Evolutionary conservation across 2,329 filamentous ascomycete genomes (phyloP).

Genomic region (Colletotrichum melonis): DNA sequence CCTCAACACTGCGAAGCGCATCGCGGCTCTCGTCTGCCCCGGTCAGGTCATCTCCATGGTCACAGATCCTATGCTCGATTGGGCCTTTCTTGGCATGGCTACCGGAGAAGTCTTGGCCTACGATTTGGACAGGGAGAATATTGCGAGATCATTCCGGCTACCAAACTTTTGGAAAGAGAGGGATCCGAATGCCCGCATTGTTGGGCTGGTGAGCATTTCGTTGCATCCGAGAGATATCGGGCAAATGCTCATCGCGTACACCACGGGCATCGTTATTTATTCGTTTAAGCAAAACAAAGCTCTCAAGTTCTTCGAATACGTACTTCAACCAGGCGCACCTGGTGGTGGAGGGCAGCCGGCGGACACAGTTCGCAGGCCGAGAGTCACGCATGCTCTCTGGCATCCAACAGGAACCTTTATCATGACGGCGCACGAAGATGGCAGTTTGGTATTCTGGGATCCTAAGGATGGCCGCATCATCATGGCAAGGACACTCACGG

Average conservation of each 20-base stretch:
- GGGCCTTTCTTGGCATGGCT: conserved; percentile 86
- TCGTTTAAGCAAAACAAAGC: conserved; percentile 93
- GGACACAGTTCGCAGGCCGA: conserved; percentile 75
- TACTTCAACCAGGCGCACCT: conserved; percentile 82
- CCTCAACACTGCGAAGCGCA: conserved; percentile 73
- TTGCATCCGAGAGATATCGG: conserved; percentile 94
- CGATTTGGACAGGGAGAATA: conserved; percentile 84
- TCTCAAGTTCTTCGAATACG: conserved; percentile 84
- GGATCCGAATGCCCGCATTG: conserved; percentile 72
- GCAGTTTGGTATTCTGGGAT: conserved; percentile 95
- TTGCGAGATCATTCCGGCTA: conserved; percentile 79
- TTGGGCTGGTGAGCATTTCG: conserved; percentile 79
- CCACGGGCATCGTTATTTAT: conserved; percentile 87
- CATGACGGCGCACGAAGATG: conserved; percentile 88
- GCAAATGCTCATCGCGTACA: conserved; percentile 90
- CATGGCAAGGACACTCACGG: conserved; percentile 83
- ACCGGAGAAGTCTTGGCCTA: conserved; percentile 92
- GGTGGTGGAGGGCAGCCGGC: conserved; percentile 78
- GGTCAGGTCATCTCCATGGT: conserved; percentile 79
- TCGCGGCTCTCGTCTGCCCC: conserved; percentile 79
- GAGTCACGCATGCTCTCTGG: conserved; percentile 87
- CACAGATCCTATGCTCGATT: conserved; percentile 92
- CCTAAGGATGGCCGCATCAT: conserved; percentile 86
- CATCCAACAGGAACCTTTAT: conserved; percentile 95
- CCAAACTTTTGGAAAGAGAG: conserved; percentile 87